Evolutionary conservation across 2,329 filamentous ascomycete species (phyloP).

Genomic region (Exserohilum rostratum): DNA sequence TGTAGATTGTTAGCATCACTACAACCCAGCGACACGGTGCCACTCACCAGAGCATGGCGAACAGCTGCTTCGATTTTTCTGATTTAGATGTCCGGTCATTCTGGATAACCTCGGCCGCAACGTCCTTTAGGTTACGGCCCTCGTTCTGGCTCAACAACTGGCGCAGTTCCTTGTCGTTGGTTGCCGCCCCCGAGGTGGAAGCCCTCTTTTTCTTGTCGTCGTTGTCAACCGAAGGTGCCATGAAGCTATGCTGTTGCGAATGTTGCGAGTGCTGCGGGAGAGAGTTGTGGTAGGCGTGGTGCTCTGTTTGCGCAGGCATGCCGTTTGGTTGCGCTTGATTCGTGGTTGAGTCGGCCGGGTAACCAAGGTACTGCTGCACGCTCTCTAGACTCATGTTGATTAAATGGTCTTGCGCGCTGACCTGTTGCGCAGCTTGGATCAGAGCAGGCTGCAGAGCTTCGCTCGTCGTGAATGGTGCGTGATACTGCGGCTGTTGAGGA

Average conservation of each 20-base stretch:
- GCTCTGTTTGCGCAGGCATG: conserved; percentile 35
- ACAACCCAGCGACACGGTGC: background rate
- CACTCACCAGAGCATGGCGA: conserved; percentile 84
- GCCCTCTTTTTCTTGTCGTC: conserved; percentile 62
- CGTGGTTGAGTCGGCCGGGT: conserved; percentile 30
- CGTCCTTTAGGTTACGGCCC: conserved; percentile 70
- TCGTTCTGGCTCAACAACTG: conserved; percentile 75
- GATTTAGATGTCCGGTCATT: conserved; percentile 82
- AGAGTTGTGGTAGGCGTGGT: conserved; percentile 37
- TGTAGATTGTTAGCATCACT: conserved; percentile 48
- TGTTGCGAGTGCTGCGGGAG: conserved; percentile 32
- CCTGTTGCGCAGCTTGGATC: conserved; percentile 46
- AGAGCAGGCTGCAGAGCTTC: conserved; percentile 41
- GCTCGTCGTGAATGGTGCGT: conserved; percentile 33
- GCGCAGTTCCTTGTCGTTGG: conserved; percentile 81
- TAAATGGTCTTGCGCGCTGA: conserved; percentile 42
- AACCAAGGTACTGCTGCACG: conserved; percentile 42
- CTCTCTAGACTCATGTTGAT: conserved; percentile 41
- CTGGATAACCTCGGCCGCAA: conserved; percentile 76
- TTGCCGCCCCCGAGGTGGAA: conserved; percentile 71
- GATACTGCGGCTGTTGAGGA: conserved; percentile 35
- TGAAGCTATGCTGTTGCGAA: conserved; percentile 33
- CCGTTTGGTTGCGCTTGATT: conserved; percentile 23
- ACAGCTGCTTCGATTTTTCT: conserved; percentile 82
- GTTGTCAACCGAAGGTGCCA: conserved; percentile 37